These are phyloP conservation scores for Pseudohalonectria lignicola DNA, from an alignment of 2,329 filamentous ascomycete species.

Conservation along the genomic window DNA sequence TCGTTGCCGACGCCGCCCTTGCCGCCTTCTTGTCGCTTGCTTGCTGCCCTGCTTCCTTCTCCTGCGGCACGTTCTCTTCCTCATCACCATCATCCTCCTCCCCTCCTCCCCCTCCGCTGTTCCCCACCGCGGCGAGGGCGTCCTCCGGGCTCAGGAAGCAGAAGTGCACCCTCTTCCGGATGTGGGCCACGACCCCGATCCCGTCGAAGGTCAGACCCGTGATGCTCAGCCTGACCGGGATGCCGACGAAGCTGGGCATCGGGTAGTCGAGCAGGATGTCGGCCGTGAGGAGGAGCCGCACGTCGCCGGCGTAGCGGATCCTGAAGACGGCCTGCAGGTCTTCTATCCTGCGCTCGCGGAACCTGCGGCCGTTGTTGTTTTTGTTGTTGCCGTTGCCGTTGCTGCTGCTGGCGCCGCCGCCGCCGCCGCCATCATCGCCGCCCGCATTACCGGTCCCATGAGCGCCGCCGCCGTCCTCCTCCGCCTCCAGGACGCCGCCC, in stretches of 20 bases:
- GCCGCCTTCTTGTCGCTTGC: constrained; percentile 13
- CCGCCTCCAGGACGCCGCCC: constrained; percentile 24
- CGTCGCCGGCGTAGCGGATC: constrained; percentile 78
- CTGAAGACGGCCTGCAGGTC: constrained; percentile 90
- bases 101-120: constrained; percentile 24
- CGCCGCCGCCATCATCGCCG: constrained; percentile 14
- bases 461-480: constrained; percentile 15
- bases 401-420: constrained; percentile 10
- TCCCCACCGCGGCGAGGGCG: constrained; percentile 59
- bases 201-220: constrained; percentile 93
- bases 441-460: constrained; percentile 26
- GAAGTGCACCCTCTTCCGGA: constrained; percentile 80
- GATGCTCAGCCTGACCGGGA: constrained; percentile 88
- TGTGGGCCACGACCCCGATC: constrained; percentile 83
- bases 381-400: constrained; percentile 5
- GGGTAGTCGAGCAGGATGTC: constrained; percentile 96
- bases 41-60: neutral
- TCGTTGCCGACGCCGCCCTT: constrained; percentile 5
- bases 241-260: constrained; percentile 95
- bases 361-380: constrained; percentile 7
- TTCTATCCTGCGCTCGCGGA: constrained; percentile 64
- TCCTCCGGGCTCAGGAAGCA: constrained; percentile 93
- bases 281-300: constrained; percentile 80
- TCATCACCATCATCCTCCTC: constrained; percentile 10
- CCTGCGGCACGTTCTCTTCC: no score